Base-by-base conservation (phyloP, 352 stramenopile genomes). In the Pythium apleroticum region DNA sequence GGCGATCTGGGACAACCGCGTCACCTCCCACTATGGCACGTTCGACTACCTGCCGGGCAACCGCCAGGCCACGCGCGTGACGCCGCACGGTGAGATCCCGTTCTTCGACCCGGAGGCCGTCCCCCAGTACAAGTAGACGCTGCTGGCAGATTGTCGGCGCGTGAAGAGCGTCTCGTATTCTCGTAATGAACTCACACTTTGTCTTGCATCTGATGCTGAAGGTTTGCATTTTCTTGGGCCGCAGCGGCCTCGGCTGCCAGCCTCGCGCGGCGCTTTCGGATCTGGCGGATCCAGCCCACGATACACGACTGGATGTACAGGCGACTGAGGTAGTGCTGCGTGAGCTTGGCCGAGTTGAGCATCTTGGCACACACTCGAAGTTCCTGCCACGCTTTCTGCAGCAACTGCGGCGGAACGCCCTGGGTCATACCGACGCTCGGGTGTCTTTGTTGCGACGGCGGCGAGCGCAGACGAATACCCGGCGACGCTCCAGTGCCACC, bases 301-400 rank as follows among this genome's bases (percentile, higher is more conserved):
- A 90, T 68, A 25, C 78, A 84, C 39, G 73, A 78, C 57, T 84
- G 79, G 49, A 90, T 75, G 49, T 83, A 88, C 28, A 89, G 66
- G 0, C 76, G 76, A 56, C 79, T 88, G 52, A 90, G 73, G 55
- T 86, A 89, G 52, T 88, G 77, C 52, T 90, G 80, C n/a, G 79
- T 88, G 69, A 88, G 72, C 55, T 85, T 86, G 33, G 81, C 81
- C 9, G 74, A 72, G 66, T 90, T 76, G 41, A 90, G 49, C 69
- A 88, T 78, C 71, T 85, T 86, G 66, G 78, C 76, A 55, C 81
- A 90, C 19, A 65, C 72, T 12, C 79, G 80, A 28, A 88, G 74
- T 61, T 90, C 81, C 17, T 79, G 75, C 79, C 81, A 90, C 53
- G 78, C 73, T 37, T 73, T 73, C 1, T 46, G 58, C 12, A 81